Base-by-base conservation (phyloP, 352 stramenopile species). In the Globisporangium viniferum region DNA sequence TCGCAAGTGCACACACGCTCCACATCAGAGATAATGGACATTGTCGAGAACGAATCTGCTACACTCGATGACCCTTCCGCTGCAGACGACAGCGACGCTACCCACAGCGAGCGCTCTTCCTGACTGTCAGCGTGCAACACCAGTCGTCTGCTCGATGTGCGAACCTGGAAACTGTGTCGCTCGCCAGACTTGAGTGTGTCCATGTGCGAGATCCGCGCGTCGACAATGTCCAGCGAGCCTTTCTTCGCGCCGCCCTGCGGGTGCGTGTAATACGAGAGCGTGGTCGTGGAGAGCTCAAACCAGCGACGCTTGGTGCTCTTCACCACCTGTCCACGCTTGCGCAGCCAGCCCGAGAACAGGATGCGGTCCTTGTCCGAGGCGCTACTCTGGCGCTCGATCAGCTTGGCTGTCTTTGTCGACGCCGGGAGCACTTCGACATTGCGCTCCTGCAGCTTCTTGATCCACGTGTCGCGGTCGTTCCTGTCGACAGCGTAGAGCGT, bases 221-320 rank as follows among this genome's bases (percentile, higher is more conserved):
- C 69, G 3, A 71, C 70, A 53, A 96, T 75, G 18, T 91, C 81
- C 29, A 96, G 71, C 3, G 81, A 78, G 27, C 88, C 88, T 77
- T 94, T 93, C 48, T 85, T 85, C 18, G 81, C 89, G 5, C 80
- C 82, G 15, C 84, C 80, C 66, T 94, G 76, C 5, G 88, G 88
- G 65, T 94, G 83, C 60, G 84, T 78, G 64, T 80, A 94, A 69
- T 96, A 96, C 68, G 82, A 78, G 46, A 96, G 80, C 54, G 76
- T 90, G 0, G 74, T 76, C 63, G 65, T 81, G 1, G 85, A 84
- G 12, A 96, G 82, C 68, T 93, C 86, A 54, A 96, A 96, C 86
- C 86, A 96, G 9, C 88, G 78, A 7, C 88, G 84, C 77, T 96
- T 94, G n/a, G 84, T 92, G 35, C 81, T 91, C 71, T 93, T 92